Conservation (phyloP, 2,329 filamentous ascomycete species). For the Penicillium vulpinum region DNA sequence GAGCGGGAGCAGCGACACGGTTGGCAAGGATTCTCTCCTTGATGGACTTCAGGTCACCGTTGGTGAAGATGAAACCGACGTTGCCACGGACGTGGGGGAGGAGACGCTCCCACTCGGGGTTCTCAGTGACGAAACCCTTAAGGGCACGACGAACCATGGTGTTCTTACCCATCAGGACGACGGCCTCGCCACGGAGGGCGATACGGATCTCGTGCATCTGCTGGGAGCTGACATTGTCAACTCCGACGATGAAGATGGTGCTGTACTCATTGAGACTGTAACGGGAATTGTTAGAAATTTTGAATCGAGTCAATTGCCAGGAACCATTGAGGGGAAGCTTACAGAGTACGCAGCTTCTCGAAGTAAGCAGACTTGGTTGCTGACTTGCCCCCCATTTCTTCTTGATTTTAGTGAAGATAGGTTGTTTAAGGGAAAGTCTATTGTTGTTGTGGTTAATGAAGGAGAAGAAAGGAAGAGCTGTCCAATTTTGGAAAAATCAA, state of each 20-base stretch:
- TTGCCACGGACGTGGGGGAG: conserved; percentile 96
- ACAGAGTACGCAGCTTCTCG: conserved; percentile 68
- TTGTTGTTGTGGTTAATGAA: conserved; percentile 28
- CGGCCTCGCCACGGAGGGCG: conserved; percentile 83
- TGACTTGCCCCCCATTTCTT: conserved; percentile 98
- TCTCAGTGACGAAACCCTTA: conserved; percentile 87
- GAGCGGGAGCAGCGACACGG: conserved; percentile 95
- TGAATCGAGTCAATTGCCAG: conserved; percentile 47
- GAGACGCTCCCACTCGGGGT: conserved; percentile 97
- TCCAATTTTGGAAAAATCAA: conserved; percentile 28
- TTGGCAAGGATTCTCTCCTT: conserved; percentile 95
- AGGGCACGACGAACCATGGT: conserved; percentile 99
- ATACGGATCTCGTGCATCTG: conserved; percentile 99
- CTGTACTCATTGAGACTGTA: conserved; percentile 82
- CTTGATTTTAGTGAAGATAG: conserved; percentile 84
- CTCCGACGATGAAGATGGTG: conserved; percentile 94
- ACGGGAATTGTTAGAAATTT: neutral
- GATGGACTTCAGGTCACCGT: conserved; percentile 84
- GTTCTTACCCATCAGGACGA: conserved; percentile 99
- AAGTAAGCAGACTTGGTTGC: conserved; percentile 96
- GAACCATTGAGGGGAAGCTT: conserved; percentile 62
- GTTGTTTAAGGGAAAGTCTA: conserved; percentile 87
- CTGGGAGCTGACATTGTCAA: conserved; percentile 99
- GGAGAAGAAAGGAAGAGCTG: conserved; percentile 16
- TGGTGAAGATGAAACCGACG: conserved; percentile 99